Evolutionary conservation across 805 yeast genomes (phyloP).

Genomic region (Tetrapisispora namnaoensis): DNA sequence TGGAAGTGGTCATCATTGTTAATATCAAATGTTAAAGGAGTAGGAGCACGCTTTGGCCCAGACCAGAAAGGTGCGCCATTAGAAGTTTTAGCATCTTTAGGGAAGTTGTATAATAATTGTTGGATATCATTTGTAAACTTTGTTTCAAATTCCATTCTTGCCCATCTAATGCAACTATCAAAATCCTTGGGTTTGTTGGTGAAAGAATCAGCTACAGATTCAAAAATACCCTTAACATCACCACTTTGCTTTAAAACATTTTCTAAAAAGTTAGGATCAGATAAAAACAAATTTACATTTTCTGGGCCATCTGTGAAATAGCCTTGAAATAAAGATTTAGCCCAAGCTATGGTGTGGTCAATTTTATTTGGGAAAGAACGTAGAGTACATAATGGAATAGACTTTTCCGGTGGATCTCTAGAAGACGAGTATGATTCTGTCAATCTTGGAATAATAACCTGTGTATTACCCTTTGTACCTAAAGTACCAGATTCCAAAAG

Average conservation of each 20-base stretch:
- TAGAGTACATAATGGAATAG: conserved; percentile 93
- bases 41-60: conserved; percentile 95
- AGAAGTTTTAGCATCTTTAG: conserved; percentile 83
- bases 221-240: conserved; percentile 79
- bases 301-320: conserved; percentile 86
- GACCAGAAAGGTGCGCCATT: conserved; percentile 95
- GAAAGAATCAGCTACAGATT: conserved; percentile 68
- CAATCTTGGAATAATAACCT: conserved; percentile 84
- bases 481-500: conserved; percentile 92
- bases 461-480: conserved; percentile 98
- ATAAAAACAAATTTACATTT: conserved; percentile 79
- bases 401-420: conserved; percentile 97
- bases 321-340: conserved; percentile 88
- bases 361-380: conserved; percentile 97
- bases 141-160: conserved; percentile 76
- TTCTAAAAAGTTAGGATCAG: conserved; percentile 90
- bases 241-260: conserved; percentile 84
- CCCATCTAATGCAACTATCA: conserved; percentile 94
- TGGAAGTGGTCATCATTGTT: conserved; percentile 68
- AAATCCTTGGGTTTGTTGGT: conserved; percentile 77
- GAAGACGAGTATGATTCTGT: conserved; percentile 95
- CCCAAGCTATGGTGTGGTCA: conserved; percentile 99
- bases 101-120: conserved; percentile 90
- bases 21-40: conserved; percentile 69
- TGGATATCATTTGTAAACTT: conserved; percentile 78